These are phyloP conservation scores for Phialophora verrucosa DNA, from an alignment of 2,329 filamentous ascomycete species.

Conservation along the genomic window DNA sequence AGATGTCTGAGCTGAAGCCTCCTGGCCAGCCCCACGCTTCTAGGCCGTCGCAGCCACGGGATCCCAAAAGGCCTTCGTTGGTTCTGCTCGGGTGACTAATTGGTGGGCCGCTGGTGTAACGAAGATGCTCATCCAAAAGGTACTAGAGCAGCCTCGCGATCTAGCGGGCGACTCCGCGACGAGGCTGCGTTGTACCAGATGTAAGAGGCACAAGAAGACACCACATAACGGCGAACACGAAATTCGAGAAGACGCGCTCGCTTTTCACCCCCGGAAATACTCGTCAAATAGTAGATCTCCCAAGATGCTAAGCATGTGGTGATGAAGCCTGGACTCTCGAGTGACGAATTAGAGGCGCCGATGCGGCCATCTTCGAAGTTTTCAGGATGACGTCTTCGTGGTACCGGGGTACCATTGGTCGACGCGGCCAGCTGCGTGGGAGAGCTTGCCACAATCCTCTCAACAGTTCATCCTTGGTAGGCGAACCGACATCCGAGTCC, in stretches of 20 bases:
- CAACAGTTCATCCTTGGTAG: conserved; percentile 11
- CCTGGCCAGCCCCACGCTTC: background rate
- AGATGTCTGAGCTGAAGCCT: background rate
- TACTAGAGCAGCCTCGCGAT: conserved; percentile 18
- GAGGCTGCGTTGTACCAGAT: background rate
- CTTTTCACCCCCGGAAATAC: background rate
- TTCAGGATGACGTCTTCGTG: conserved; percentile 18
- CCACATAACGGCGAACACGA: background rate
- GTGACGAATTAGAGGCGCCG: conserved; percentile 4
- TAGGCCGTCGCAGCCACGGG: too few relatives aligned
- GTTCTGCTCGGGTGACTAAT: background rate
- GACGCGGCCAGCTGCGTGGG: conserved; percentile 1
- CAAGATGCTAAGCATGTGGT: background rate
- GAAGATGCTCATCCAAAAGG: background rate
- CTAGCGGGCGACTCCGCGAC: background rate
- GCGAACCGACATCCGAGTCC: background rate
- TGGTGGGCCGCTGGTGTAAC: background rate
- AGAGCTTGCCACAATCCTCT: conserved; percentile 10
- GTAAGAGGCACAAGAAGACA: background rate
- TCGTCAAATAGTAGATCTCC: conserved; percentile 4
- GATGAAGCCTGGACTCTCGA: background rate
- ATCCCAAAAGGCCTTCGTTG: background rate
- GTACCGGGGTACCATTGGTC: conserved; percentile 11
- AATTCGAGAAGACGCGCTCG: background rate
- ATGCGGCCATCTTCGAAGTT: conserved; percentile 11